Evolutionary conservation across 2,329 filamentous ascomycete species (phyloP).

Genomic region (Penicillium janthinellum): DNA sequence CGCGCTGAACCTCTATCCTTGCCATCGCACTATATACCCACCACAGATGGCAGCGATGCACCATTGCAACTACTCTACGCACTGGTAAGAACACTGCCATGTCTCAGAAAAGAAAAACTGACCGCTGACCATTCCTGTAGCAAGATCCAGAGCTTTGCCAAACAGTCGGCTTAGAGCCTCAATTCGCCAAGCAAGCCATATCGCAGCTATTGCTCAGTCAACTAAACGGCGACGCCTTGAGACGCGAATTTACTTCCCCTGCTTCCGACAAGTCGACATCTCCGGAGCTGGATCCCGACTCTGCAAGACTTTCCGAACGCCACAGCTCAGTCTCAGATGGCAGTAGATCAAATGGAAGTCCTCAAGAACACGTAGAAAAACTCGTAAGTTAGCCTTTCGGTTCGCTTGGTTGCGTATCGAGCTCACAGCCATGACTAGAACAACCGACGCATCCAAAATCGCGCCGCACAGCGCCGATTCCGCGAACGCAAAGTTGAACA

Average conservation of each 20-base stretch:
- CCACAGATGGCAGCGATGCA: neutral
- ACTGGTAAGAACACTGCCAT: neutral
- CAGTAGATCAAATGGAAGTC: neutral
- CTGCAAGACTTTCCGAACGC: neutral
- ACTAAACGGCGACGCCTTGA: neutral
- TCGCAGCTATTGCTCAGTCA: neutral
- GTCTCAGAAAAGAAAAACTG: neutral
- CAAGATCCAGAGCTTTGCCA: neutral
- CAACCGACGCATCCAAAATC: constrained; percentile 3
- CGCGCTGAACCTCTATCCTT: neutral
- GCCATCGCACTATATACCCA: neutral
- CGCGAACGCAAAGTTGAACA: neutral
- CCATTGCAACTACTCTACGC: neutral
- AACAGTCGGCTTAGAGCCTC: neutral
- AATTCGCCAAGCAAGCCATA: neutral
- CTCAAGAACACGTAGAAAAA: neutral
- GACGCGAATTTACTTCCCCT: neutral
- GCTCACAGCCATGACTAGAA: neutral
- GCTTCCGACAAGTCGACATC: neutral
- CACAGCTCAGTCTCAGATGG: neutral
- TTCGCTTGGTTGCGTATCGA: neutral
- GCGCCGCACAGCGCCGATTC: constrained; percentile 1
- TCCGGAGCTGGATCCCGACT: neutral
- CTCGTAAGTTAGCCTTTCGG: neutral
- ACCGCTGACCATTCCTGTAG: neutral